Percentiles rank a stretch among this genome's conserved stretches.
phyloP scores from a whole-genome alignment of 139 green algal genomes.

The Chlorella sp. region DNA sequence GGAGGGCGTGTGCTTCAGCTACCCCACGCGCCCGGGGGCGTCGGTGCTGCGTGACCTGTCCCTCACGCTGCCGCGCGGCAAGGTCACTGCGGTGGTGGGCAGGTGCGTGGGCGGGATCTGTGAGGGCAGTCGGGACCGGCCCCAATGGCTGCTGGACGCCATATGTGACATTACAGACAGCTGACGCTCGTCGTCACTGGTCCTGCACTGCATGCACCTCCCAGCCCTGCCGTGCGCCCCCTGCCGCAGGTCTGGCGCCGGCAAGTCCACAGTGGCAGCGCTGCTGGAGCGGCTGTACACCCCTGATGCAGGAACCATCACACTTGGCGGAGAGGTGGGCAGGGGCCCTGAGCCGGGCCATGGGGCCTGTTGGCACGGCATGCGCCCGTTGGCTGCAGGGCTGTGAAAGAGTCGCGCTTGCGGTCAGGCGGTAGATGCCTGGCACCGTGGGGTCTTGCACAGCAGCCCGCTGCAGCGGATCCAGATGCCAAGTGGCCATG shows the following conservation, averaged over 20 bases:
- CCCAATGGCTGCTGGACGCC: too few species aligned
- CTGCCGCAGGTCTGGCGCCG: constrained; percentile 63
- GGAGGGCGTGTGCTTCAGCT: constrained; percentile 72
- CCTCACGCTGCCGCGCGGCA: constrained; percentile 73
- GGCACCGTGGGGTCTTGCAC: too few species aligned
- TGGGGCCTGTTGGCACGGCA: too few species aligned
- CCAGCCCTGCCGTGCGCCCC: background rate
- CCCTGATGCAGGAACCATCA: constrained; percentile 47
- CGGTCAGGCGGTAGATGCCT: too few species aligned
- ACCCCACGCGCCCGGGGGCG: constrained; percentile 70
- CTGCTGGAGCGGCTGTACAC: constrained; percentile 77
- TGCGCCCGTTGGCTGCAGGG: too few species aligned
- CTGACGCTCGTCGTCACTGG: too few species aligned
- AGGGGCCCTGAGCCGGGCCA: too few species aligned
- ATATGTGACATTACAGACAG: too few species aligned
- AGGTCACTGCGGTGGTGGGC: constrained; percentile 85
- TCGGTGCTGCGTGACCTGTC: constrained; percentile 68
- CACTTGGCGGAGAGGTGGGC: constrained; percentile 35
- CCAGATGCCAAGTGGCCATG: too few species aligned
- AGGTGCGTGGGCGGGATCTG: constrained; percentile 27
- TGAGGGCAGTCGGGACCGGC: too few species aligned
- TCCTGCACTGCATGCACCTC: background rate
- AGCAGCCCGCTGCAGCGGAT: too few species aligned
- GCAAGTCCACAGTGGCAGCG: constrained; percentile 85
- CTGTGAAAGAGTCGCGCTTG: too few species aligned